Evolutionary conservation across 352 stramenopile species (phyloP).

Genomic region (Phytophthora ramorum): DNA sequence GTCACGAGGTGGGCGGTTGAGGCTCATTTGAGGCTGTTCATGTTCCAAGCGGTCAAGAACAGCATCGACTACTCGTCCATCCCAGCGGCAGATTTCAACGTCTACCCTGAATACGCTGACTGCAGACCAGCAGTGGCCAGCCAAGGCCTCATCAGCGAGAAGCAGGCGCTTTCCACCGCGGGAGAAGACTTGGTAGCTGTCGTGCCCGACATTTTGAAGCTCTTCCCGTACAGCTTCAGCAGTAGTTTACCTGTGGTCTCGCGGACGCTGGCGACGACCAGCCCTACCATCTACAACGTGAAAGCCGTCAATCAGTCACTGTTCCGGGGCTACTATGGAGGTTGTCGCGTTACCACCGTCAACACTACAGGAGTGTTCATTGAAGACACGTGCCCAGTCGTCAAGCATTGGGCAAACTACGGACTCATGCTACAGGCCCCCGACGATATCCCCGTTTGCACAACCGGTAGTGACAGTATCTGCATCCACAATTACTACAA

Average conservation of each 20-base stretch:
- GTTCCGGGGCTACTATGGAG: slow-evolving; percentile 40
- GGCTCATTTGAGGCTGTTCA: slow-evolving; percentile 29
- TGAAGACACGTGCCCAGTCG: slow-evolving; percentile 23
- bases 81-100: slow-evolving; percentile 34
- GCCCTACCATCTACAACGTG: slow-evolving; percentile 28
- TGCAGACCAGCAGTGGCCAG: slow-evolving; percentile 23
- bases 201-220: slow-evolving; percentile 33
- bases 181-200: slow-evolving; percentile 30
- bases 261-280: slow-evolving; percentile 10
- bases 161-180: slow-evolving; percentile 19
- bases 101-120: slow-evolving; percentile 37
- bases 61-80: slow-evolving; percentile 36
- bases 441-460: slow-evolving; percentile 29
- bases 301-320: slow-evolving; percentile 27
- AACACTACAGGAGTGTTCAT: slow-evolving; percentile 33
- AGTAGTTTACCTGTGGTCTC: slow-evolving; percentile 24
- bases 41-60: slow-evolving; percentile 33
- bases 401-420: slow-evolving; percentile 30
- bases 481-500: slow-evolving; percentile 43
- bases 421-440: slow-evolving; percentile 36
- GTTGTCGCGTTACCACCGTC: slow-evolving; percentile 20
- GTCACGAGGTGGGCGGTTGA: slow-evolving; percentile 30
- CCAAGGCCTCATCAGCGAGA: slow-evolving; percentile 18
- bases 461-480: slow-evolving; percentile 23
- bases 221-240: too few relatives aligned